Conservation (phyloP, 2,329 filamentous ascomycete species). For the Penicillium sp. region DNA sequence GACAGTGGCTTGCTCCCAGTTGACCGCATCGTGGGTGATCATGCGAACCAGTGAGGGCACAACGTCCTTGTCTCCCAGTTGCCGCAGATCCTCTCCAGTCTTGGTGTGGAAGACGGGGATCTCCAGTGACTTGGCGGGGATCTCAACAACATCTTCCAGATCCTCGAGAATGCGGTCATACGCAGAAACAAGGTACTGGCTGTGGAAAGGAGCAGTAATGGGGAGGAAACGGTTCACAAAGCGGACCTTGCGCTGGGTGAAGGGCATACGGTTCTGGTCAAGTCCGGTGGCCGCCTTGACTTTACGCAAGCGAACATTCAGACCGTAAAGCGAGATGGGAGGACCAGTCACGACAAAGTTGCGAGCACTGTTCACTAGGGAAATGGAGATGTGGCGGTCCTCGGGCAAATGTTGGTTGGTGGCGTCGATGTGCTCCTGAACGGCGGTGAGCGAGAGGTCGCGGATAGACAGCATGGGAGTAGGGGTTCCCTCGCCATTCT, state of each 20-base stretch:
- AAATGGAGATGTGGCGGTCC: constrained; percentile 89
- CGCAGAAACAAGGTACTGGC: constrained; percentile 77
- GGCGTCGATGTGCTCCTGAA: constrained; percentile 91
- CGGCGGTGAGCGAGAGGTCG: constrained; percentile 74
- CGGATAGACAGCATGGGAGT: constrained; percentile 98
- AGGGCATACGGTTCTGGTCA: constrained; percentile 87
- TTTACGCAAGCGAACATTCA: constrained; percentile 89
- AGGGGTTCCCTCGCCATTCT: constrained; percentile 87
- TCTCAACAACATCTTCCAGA: constrained; percentile 69
- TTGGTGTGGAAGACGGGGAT: constrained; percentile 87
- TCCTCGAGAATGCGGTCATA: constrained; percentile 77
- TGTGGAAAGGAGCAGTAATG: constrained; percentile 97
- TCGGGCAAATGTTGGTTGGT: constrained; percentile 93
- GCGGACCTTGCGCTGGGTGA: constrained; percentile 89
- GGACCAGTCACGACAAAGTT: constrained; percentile 96
- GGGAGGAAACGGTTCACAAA: constrained; percentile 96
- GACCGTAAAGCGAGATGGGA: constrained; percentile 87
- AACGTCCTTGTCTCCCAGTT: constrained; percentile 63
- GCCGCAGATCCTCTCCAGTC: constrained; percentile 73
- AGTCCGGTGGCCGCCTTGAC: constrained; percentile 96
- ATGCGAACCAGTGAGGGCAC: constrained; percentile 79
- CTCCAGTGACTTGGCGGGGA: constrained; percentile 62
- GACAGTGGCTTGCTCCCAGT: constrained; percentile 90
- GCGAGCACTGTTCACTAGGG: constrained; percentile 88
- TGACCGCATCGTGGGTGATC: constrained; percentile 86